A percentile compares a stretch with the other conserved stretches of the same genome.
Conservation (phyloP, 2,329 filamentous ascomycete genomes). For the Lasiodiplodia sp. region DNA sequence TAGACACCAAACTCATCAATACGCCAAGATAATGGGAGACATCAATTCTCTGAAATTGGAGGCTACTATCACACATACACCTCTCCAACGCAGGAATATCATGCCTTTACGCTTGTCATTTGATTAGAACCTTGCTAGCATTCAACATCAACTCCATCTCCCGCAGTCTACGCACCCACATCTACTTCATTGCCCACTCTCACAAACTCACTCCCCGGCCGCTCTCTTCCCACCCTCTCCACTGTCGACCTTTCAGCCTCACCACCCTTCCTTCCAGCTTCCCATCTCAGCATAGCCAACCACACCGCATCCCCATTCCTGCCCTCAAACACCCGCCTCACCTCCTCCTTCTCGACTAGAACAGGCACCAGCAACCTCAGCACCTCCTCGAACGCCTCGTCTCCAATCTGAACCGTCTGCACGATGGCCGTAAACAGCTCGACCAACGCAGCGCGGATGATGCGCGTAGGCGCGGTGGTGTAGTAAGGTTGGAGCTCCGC, state of each 20-base stretch:
- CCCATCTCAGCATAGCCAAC: slow-evolving; percentile 52
- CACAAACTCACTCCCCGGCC: background rate
- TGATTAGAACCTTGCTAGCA: too few species aligned
- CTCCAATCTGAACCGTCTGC: slow-evolving; percentile 68
- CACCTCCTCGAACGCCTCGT: slow-evolving; percentile 72
- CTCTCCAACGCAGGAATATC: background rate
- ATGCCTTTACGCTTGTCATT: background rate
- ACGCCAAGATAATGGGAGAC: background rate
- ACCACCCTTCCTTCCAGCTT: background rate
- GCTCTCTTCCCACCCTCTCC: background rate
- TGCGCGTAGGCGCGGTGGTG: slow-evolving; percentile 61
- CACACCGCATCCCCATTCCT: slow-evolving; percentile 80
- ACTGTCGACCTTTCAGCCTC: background rate
- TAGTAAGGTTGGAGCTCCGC: slow-evolving; percentile 49
- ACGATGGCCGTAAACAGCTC: slow-evolving; percentile 67
- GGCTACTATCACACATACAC: background rate
- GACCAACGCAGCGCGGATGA: slow-evolving; percentile 70
- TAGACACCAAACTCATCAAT: background rate
- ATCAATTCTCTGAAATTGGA: background rate
- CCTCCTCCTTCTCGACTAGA: slow-evolving; percentile 49
- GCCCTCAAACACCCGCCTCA: slow-evolving; percentile 65
- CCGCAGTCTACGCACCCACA: background rate
- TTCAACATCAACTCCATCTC: background rate
- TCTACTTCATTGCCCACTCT: background rate
- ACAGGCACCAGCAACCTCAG: slow-evolving; percentile 64